Conservation (phyloP, 2,329 filamentous ascomycete species). For the Elsinoe necatrix region DNA sequence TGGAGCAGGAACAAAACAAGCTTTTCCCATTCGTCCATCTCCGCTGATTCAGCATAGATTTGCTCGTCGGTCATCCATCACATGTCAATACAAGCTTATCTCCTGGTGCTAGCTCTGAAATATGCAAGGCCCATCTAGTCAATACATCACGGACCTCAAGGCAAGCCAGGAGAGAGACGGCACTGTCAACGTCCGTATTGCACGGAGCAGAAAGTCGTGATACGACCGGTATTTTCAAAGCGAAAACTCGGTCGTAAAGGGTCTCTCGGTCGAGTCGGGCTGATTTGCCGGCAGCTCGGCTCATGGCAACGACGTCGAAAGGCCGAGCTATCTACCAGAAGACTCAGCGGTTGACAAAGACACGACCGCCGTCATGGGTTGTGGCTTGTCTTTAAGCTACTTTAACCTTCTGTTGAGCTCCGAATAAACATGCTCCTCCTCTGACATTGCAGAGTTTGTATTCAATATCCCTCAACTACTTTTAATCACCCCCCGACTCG, state of each 20-base stretch:
- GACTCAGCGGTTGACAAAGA: background rate
- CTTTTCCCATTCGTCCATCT: background rate
- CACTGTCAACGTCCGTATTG: background rate
- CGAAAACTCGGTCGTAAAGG: background rate
- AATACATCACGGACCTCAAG: background rate
- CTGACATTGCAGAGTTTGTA: background rate
- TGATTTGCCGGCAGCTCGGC: background rate
- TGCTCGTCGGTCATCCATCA: background rate
- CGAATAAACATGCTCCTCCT: background rate
- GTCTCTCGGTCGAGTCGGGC: background rate
- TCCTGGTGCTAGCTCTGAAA: background rate
- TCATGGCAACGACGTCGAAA: background rate
- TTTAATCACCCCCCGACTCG: background rate
- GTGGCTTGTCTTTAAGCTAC: background rate
- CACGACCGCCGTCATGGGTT: background rate
- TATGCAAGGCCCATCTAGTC: background rate
- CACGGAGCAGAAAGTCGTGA: background rate
- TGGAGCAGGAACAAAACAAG: background rate
- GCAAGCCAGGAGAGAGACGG: background rate
- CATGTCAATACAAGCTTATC: background rate
- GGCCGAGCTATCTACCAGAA: background rate
- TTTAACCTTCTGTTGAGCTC: slow-evolving; percentile 1
- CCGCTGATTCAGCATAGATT: background rate
- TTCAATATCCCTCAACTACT: background rate
- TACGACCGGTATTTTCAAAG: background rate